Evolutionary conservation across 805 yeast species (phyloP), one percentile per base, ranked within the genome.

Genomic region (Candida dajiaensis): DNA sequence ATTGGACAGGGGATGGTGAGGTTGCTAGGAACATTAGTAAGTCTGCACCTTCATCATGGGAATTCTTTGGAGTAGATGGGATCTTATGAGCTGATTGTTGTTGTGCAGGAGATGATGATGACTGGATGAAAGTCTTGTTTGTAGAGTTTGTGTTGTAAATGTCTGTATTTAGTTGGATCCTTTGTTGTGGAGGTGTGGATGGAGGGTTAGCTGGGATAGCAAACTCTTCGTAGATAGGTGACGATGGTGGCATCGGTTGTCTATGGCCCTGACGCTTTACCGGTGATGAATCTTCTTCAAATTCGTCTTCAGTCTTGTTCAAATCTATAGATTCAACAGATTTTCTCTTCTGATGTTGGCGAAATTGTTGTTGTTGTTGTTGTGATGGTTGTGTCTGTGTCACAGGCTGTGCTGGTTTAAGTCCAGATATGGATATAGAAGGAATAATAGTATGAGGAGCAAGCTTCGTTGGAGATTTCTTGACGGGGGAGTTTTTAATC

Each of bases 21-120:
- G 90, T 84, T 2, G 96, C 95, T 54, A 88, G 69, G 63, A 78
- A 88, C 78, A 88, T 76, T 50, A 88, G 72, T 50, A 88, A 67
- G 61, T 84, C 92, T 1, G 95, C 96, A 13, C 95, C 96, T 64
- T 85, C 94, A 42, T 70, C 72, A 20, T 57, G 52, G 4, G 31
- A 28, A 2, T 50, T 45, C 15, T 42, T 47, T 13, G 64, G 64
- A 1, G 62, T 60, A 2, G 63, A 55, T 3, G 50, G 44, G 39
- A 13, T 46, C 43, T 22, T 42, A 44, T 7, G 53, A 6, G 46
- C 23, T 20, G 46, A 23, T 20, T 28, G 40, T n/a, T 45, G 45
- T 22, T 49, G 51, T 4, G 38, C 43, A n/a, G 49, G 58, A 4
- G 60, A 52, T 1, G 63, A 53, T 15, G 51, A 53, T 15, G 51